A percentile compares a stretch with the other conserved stretches of the same genome.
phyloP scores from a whole-genome alignment of 164 flowering plant genomes.

The Santalum album region DNA sequence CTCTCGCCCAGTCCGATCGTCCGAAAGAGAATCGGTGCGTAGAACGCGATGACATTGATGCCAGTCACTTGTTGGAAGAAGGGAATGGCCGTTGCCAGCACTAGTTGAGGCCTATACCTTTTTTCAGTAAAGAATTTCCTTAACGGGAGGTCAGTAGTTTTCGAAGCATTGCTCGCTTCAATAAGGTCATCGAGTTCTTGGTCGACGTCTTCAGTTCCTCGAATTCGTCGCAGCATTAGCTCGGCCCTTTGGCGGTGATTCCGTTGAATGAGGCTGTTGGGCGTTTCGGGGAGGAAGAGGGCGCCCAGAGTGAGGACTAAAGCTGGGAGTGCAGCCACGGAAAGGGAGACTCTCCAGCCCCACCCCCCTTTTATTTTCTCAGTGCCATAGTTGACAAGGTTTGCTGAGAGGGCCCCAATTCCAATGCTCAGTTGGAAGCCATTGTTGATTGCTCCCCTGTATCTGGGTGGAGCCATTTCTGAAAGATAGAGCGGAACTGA shows the following conservation, averaged over 20 bases:
- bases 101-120: conserved; percentile 32
- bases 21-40: conserved; percentile 30
- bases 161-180: conserved; percentile 14
- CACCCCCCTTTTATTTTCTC: conserved; percentile 25
- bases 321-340: conserved; percentile 39
- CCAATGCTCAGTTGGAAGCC: conserved; percentile 49
- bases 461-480: conserved; percentile 60
- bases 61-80: conserved; percentile 42
- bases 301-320: conserved; percentile 27
- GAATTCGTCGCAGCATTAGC: conserved; percentile 23
- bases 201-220: conserved; percentile 50
- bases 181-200: conserved; percentile 44
- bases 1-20: conserved; percentile 33
- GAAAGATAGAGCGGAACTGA: conserved; percentile 19
- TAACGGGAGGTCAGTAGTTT: conserved; percentile 18
- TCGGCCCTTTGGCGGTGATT: conserved; percentile 18
- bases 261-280: conserved; percentile 37
- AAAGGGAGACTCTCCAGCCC: conserved; percentile 48
- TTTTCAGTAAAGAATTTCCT: conserved; percentile 11
- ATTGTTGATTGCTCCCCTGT: conserved; percentile 57
- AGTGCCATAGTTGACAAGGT: conserved; percentile 32
- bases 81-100: conserved; percentile 31
- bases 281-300: conserved; percentile 42
- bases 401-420: conserved; percentile 32
- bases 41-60: conserved; percentile 37